Percentiles rank a stretch among this genome's conserved stretches.
These are phyloP conservation scores for Penicillium taxi DNA, from an alignment of 495 filamentous ascomycete genomes.

Conservation along the genomic window DNA sequence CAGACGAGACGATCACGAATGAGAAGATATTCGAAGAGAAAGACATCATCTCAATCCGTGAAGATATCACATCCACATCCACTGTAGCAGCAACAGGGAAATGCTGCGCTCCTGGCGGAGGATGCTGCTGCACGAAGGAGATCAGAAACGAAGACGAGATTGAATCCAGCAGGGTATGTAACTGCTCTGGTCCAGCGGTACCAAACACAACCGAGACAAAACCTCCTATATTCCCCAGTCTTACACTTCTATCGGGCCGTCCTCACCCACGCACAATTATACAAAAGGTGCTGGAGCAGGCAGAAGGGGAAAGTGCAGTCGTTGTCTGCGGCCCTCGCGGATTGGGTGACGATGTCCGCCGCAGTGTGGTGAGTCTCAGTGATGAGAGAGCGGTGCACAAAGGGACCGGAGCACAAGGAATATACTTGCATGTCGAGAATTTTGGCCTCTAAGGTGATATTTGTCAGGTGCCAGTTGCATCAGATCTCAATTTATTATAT, in stretches of 20 bases:
- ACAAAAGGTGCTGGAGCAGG: constrained; percentile 1
- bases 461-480: too few relatives aligned
- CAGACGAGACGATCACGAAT: constrained; percentile 1
- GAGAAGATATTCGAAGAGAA: background rate
- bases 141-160: too few relatives aligned
- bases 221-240: background rate
- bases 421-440: constrained; percentile 7
- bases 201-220: background rate
- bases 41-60: background rate
- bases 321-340: constrained; percentile 5
- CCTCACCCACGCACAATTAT: background rate
- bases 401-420: constrained; percentile 6
- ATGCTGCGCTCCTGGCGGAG: too few relatives aligned
- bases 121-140: too few relatives aligned
- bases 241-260: constrained; percentile 1
- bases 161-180: too few relatives aligned
- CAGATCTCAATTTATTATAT: too few relatives aligned
- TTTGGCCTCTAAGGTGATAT: too few relatives aligned
- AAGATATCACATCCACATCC: too few relatives aligned
- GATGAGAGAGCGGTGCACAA: constrained; percentile 6
- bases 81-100: too few relatives aligned
- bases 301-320: constrained; percentile 3
- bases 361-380: constrained; percentile 4
- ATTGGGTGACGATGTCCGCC: constrained; percentile 5
- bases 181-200: too few relatives aligned